Evolutionary conservation across 257 asterid genomes (phyloP).

Genomic region (Primulina tabacum): DNA sequence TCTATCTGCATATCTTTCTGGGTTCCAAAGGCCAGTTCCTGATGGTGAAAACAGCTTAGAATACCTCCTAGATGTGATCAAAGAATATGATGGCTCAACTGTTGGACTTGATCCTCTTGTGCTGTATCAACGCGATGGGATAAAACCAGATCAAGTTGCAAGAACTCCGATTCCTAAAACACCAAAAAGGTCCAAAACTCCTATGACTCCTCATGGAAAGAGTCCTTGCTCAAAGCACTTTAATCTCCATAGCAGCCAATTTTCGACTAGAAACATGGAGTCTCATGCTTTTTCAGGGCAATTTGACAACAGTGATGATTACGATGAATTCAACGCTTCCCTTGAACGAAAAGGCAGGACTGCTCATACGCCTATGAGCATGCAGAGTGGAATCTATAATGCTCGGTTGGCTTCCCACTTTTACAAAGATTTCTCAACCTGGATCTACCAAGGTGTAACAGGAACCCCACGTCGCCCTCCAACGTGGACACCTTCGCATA

Average conservation of each 20-base stretch:
- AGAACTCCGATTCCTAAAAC: conserved; percentile 52
- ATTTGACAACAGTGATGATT: conserved; percentile 41
- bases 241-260: conserved; percentile 52
- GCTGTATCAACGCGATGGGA: conserved; percentile 63
- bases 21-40: conserved; percentile 58
- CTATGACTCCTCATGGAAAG: conserved; percentile 37
- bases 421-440: conserved; percentile 76
- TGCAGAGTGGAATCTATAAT: conserved; percentile 46
- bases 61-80: conserved; percentile 80
- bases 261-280: conserved; percentile 41
- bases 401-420: conserved; percentile 81
- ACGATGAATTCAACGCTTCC: conserved; percentile 63
- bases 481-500: conserved; percentile 71
- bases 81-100: conserved; percentile 75
- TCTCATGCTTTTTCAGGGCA: conserved; percentile 34
- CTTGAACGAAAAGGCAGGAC: conserved; percentile 46
- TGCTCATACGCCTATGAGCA: conserved; percentile 44
- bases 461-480: conserved; percentile 77
- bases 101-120: conserved; percentile 76
- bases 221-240: conserved; percentile 52
- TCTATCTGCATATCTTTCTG: too few relatives aligned
- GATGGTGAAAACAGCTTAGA: conserved; percentile 80
- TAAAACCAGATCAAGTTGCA: conserved; percentile 56
- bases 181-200: conserved; percentile 35
- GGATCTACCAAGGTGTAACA: conserved; percentile 72